These are phyloP conservation scores for Candida palmyrensis DNA, from an alignment of 805 yeast species.

Conservation along the genomic window DNA sequence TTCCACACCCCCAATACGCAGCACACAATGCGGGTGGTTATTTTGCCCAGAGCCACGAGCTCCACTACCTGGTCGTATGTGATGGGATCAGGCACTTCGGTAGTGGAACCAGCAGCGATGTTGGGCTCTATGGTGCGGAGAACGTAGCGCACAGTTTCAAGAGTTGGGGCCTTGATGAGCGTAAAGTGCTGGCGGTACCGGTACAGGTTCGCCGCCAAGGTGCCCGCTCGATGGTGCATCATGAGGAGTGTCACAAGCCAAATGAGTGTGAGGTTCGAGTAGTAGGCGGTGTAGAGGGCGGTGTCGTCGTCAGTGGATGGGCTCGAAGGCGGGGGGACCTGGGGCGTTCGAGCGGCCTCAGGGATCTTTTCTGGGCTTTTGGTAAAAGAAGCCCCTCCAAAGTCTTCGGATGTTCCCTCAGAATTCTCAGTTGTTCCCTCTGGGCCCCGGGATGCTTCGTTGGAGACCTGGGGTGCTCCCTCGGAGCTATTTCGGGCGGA, in stretches of 20 bases:
- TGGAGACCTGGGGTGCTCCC: background rate
- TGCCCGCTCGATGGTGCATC: background rate
- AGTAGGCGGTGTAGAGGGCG: background rate
- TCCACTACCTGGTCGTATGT: constrained; percentile 11
- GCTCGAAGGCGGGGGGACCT: too few relatives aligned
- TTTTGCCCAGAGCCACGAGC: constrained; percentile 12
- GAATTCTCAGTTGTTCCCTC: too few relatives aligned
- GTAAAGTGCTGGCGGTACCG: background rate
- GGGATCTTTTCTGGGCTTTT: too few relatives aligned
- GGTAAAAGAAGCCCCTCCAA: too few relatives aligned
- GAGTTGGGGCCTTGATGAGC: background rate
- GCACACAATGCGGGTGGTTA: constrained; percentile 28
- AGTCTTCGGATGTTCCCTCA: too few relatives aligned
- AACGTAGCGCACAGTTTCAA: background rate
- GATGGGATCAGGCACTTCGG: constrained; percentile 1
- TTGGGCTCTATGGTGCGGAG: background rate
- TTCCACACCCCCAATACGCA: constrained; percentile 35
- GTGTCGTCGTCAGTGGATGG: background rate
- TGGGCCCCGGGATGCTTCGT: too few relatives aligned
- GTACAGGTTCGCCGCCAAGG: background rate
- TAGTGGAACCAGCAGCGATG: background rate
- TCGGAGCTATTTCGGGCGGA: background rate
- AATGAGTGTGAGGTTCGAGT: constrained; percentile 1
- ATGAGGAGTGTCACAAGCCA: background rate
- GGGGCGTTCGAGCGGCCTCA: too few relatives aligned